phyloP scores from a whole-genome alignment of 129 eudicot species.

The Scalesia atractyloides region DNA sequence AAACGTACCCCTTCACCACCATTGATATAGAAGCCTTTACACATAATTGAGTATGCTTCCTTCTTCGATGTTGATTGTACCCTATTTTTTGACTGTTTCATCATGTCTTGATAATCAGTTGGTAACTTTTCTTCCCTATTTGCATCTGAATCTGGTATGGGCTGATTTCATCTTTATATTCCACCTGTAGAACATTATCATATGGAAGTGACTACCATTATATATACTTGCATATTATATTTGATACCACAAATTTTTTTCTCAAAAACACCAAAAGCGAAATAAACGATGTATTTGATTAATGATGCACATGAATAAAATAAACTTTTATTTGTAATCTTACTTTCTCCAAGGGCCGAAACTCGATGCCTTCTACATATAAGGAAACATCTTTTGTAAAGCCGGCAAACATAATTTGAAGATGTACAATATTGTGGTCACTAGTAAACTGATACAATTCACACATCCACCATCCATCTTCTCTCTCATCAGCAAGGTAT shows the following conservation, averaged over 20 bases:
- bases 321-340: too few species aligned
- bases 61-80: background rate
- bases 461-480: too few species aligned
- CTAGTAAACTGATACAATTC: too few species aligned
- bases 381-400: background rate
- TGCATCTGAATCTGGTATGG: background rate
- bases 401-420: background rate
- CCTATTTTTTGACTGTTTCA: background rate
- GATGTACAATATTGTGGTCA: background rate
- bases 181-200: background rate
- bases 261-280: too few species aligned
- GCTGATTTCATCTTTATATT: background rate
- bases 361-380: constrained; percentile 5
- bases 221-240: too few species aligned
- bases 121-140: too few species aligned
- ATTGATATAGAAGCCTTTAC: background rate
- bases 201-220: background rate
- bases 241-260: background rate
- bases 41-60: background rate
- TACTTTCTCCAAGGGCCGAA: too few species aligned
- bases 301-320: background rate
- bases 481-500: constrained; percentile 1
- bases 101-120: background rate
- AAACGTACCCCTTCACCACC: background rate
- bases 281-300: background rate